Evolutionary conservation across 805 yeast genomes (phyloP).

Genomic region (Danielia reshetovae): DNA sequence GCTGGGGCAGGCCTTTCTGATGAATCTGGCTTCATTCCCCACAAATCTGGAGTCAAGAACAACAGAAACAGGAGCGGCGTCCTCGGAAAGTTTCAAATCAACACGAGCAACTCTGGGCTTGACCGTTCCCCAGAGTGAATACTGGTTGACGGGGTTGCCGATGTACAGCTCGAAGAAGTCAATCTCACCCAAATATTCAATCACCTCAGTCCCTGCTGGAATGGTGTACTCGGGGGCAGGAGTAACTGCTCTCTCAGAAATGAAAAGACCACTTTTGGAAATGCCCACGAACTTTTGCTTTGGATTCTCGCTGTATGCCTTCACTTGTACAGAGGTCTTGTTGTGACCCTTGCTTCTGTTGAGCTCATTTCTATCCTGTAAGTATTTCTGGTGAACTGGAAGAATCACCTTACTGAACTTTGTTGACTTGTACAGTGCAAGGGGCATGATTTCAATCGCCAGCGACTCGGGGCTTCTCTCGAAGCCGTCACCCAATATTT

Average conservation of each 20-base stretch:
- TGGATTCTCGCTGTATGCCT: constrained; percentile 53
- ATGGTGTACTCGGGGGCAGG: constrained; percentile 19
- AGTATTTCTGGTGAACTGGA: constrained; percentile 31
- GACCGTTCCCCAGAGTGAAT: constrained; percentile 66
- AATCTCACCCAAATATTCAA: constrained; percentile 71
- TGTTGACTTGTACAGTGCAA: constrained; percentile 23
- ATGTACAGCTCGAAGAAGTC: constrained; percentile 62
- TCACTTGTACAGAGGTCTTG: constrained; percentile 43
- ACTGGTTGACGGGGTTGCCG: constrained; percentile 69
- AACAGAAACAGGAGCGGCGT: constrained; percentile 47
- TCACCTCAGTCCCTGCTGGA: constrained; percentile 46
- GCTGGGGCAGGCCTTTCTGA: constrained; percentile 62
- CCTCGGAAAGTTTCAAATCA: constrained; percentile 4
- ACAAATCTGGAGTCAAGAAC: constrained; percentile 74
- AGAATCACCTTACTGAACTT: constrained; percentile 29
- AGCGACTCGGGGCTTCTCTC: constrained; percentile 3
- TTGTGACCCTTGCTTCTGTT: constrained; percentile 19
- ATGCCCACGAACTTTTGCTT: constrained; percentile 65
- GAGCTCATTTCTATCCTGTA: constrained; percentile 33
- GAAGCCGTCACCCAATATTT: constrained; percentile 18
- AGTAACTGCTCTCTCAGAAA: constrained; percentile 18
- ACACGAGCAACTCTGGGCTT: constrained; percentile 37
- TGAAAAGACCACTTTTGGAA: constrained; percentile 61
- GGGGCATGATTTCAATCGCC: constrained; percentile 20
- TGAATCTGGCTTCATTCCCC: constrained; percentile 73